Percentiles rank a stretch among this genome's conserved stretches.
phyloP scores from a whole-genome alignment of 2,329 filamentous ascomycete species.

The Graphium sp. region DNA sequence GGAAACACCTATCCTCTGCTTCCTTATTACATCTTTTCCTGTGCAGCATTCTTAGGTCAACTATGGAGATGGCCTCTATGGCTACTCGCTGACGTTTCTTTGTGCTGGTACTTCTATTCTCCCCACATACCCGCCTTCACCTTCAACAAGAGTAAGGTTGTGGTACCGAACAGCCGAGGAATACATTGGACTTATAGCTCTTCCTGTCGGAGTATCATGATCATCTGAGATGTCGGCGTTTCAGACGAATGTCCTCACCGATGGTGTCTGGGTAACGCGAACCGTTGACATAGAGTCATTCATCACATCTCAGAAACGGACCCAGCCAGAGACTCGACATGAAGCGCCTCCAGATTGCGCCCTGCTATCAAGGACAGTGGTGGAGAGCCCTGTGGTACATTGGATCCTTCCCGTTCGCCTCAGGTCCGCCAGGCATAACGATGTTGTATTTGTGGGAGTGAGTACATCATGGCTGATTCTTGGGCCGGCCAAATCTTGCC shows the following conservation, averaged over 20 bases:
- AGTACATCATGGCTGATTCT: constrained; percentile 14
- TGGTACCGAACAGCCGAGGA: too few relatives aligned
- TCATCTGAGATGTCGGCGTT: constrained; percentile 20
- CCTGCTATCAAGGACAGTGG: constrained; percentile 60
- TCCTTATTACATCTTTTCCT: too few relatives aligned
- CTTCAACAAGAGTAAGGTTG: too few relatives aligned
- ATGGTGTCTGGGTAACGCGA: constrained; percentile 40
- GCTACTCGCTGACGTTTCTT: too few relatives aligned
- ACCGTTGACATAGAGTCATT: constrained; percentile 26
- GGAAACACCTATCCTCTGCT: too few relatives aligned
- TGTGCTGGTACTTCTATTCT: too few relatives aligned
- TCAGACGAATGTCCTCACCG: constrained; percentile 34
- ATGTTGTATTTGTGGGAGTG: constrained; percentile 75
- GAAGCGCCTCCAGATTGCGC: constrained; percentile 40
- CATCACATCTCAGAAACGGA: constrained; percentile 10
- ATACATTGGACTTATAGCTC: too few relatives aligned
- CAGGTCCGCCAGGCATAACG: constrained; percentile 51
- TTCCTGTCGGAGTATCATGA: constrained; percentile 1
- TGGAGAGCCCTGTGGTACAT: constrained; percentile 58
- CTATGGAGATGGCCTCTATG: too few relatives aligned
- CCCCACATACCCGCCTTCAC: too few relatives aligned
- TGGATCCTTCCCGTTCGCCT: constrained; percentile 70
- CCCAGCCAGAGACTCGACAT: constrained; percentile 13
- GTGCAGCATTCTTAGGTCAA: too few relatives aligned
- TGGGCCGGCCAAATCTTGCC: neutral